A percentile compares a stretch with the other conserved stretches of the same genome.
Conservation (phyloP, 2,329 filamentous ascomycete genomes). For the Chaetomium sp. region DNA sequence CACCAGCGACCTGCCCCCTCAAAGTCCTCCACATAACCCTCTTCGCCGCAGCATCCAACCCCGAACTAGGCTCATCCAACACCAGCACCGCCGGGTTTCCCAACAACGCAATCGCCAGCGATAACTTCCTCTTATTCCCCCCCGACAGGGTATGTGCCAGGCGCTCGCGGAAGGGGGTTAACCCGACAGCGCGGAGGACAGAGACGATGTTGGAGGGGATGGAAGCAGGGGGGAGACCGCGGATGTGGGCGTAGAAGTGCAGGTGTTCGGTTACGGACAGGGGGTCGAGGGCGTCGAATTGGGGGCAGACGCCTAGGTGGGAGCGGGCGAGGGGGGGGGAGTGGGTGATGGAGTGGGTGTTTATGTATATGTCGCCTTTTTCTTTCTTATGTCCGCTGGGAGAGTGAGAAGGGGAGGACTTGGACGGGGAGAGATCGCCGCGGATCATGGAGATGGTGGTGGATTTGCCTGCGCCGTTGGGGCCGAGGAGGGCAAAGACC, state of each 20-base stretch:
- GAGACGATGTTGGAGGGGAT: conserved; percentile 70
- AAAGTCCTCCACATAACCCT: conserved; percentile 90
- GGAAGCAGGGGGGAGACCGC: conserved; percentile 59
- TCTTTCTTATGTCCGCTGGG: too few relatives aligned
- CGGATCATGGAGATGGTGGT: conserved; percentile 85
- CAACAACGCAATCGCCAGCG: conserved; percentile 83
- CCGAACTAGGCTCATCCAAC: conserved; percentile 81
- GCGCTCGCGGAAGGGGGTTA: conserved; percentile 61
- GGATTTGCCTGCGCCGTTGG: conserved; percentile 87
- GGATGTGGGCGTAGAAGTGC: conserved; percentile 76
- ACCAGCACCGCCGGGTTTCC: conserved; percentile 83
- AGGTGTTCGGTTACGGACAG: conserved; percentile 89
- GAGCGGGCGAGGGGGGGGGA: conserved; percentile 65
- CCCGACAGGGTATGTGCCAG: conserved; percentile 78
- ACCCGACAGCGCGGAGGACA: conserved; percentile 73
- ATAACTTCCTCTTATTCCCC: conserved; percentile 90
- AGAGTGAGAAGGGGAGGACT: too few relatives aligned
- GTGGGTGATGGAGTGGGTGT: conserved; percentile 66
- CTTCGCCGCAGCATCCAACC: conserved; percentile 86
- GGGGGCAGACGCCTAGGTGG: conserved; percentile 85
- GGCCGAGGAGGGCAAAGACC: conserved; percentile 82
- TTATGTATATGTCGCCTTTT: conserved; percentile 75
- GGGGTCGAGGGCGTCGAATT: conserved; percentile 79
- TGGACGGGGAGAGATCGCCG: conserved; percentile 73
- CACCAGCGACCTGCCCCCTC: conserved; percentile 62